Base-by-base conservation (phyloP, 805 yeast genomes). In the Candida pini region DNA sequence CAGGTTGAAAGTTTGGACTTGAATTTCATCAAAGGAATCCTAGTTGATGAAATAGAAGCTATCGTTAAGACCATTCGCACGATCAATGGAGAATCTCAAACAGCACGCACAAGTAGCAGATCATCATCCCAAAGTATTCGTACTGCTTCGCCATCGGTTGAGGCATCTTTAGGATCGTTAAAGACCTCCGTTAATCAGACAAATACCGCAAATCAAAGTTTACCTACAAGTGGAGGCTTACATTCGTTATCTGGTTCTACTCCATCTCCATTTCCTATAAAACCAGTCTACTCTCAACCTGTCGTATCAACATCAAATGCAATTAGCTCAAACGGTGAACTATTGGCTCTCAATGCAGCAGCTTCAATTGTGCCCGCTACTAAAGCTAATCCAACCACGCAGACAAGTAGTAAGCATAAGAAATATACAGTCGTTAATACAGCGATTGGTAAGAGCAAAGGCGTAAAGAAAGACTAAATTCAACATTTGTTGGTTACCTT, bases 401-500 rank as follows among this genome's bases (percentile, higher is more conserved):
- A n/a, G n/a, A n/a, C n/a, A 9, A 29, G 16, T 25, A 31, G 25
- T 4, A 36, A 23, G 13, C 38, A 41, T 7, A 38, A 40, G 20
- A 47, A 49, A 28, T 52, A 52, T 30, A 34, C 35, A 5, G 33
- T 35, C 18, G 44, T 36, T 9, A 45, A 36, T 21, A 40, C 39
- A 12, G 45, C 38, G 9, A 40, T 54, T 18, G 48, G 40, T 28
- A 44, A 25, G 13, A 44, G 49, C 18, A 57, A 57, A 38, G 59
- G 61, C 2, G 49, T 41, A 4, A 57, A 57, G 38, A 51, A 48
- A 22, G 61, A 57, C 31, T 56, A 30, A 39, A 10, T 21, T 1
- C 12, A 5, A 22, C 25, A 5, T 22, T 5, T 22, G 13, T 22
- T 12, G n/a, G n/a, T n/a, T n/a, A n/a, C n/a, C n/a, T n/a, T n/a